Evolutionary conservation across 1,284 basidiomycete genomes (phyloP), one percentile per base, ranked within the genome.

Genomic region (Puccinia polysora): DNA sequence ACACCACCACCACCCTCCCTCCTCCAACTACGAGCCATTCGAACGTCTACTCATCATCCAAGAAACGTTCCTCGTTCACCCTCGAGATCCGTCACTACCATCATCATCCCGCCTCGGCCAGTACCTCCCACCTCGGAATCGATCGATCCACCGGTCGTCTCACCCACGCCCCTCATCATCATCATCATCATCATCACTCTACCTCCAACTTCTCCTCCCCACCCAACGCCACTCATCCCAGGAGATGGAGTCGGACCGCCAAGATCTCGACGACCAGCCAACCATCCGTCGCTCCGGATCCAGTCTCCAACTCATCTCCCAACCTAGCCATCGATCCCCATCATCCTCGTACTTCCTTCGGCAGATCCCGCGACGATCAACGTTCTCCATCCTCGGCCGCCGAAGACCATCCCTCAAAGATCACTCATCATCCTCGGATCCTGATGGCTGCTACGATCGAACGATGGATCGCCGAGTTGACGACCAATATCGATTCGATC

Each of bases 401-500:
- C 18, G 20, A 34, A 3, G 55, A 58, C n/a, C 45, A 36, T 53
- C 47, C 36, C 12, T 38, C 58, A 2, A 55, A 43, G 23, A 52
- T 25, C 32, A 15, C n/a, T 20, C n/a, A 15, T 43, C 64, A 78
- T 23, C 81, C 82, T 75, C 83, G 75, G 81, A 49, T 89, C 40
- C 81, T 93, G 15, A 82, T 92, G 40, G 90, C 89, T 0, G 90
- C 90, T 3, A 91, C 89, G 2, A 89, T 92, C 75, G 90, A 93
- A 78, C 86, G 90, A 0, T 91, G 90, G 89, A 87, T 93, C 73
- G 89, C 89, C 0, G 90, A 93, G 77, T 82, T 92, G 56, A 92
- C 90, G 36, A 89, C 87, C 77, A 86, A 88, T 76, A 82, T 91
- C 75, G 86, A 89, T 78, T 89, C 89, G 74, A 88, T 90, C 78